Base-by-base conservation (phyloP, 2,329 filamentous ascomycete genomes). In the Westerdykella ornata region DNA sequence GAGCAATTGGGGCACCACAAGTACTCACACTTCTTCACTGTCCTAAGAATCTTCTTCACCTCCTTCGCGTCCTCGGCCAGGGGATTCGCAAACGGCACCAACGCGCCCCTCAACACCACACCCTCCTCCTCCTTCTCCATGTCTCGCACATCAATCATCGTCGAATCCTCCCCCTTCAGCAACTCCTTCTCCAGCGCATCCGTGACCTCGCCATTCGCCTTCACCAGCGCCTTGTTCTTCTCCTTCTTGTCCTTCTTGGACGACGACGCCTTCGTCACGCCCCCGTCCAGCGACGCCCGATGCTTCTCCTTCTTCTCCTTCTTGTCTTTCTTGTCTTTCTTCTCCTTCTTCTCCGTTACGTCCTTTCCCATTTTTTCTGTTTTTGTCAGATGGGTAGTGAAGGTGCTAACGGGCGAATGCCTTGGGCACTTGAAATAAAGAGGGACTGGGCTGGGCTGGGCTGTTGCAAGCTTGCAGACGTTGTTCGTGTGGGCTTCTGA, bases 31-130 rank as follows among this genome's bases (percentile, higher is more conserved):
- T 80, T 80, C 68, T 79, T 78, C 30, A 82, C 74, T 12, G 72
- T 72, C 68, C 82, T 83, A 39, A 84, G 68, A 37, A 86, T 76
- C 61, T 80, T 80, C 69, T 81, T 80, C 45, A 75, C 70, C 45
- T 71, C 76, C 76, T 94, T 92, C 48, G 87, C 41, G 35, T 65
- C 86, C 49, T 88, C 82, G 19, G 84, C 84, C 46, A 94, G 72
- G 26, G 88, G 86, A 54, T 84, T 76, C 43, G 89, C 88, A 62
- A 95, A 92, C 20, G 88, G 85, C 41, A 94, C 86, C 36, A 94
- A 72, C 44, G 82, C 80, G 54, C 65, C 68, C 44, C 57, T 54
- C 42, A 47, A 66, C 33, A 67, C 54, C 51, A 68, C 69, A 39
- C 69, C 64, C 35, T 69, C 66, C 44, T 67, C 63, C 28, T 60